Evolutionary conservation across 2,329 filamentous ascomycete genomes (phyloP), one percentile per base, ranked within the genome.

Genomic region (Neonectria neomacrospora): DNA sequence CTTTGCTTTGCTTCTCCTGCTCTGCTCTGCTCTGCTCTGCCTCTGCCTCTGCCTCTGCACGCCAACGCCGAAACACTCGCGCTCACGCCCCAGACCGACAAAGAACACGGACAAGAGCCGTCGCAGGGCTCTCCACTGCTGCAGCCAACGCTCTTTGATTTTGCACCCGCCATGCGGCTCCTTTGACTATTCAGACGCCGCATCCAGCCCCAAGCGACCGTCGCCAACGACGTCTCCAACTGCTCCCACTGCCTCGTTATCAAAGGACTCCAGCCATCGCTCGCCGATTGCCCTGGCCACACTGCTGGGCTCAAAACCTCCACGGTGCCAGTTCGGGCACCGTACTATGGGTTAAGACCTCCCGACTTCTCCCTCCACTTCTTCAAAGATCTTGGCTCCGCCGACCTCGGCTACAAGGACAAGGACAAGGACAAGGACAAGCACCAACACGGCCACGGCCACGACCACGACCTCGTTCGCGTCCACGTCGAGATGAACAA

Each of bases 401-500:
- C 53, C 20, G 45, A 52, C 30, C 30, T 53, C 63, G 51, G 63
- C 37, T 32, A 53, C 61, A 28, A 44, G 32, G 18, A 42, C 39
- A 41, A 55, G 37, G n/a, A 53, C 61, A 28, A 44, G 32, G 18
- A 53, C 61, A 28, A 44, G 32, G 18, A 42, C 39, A 41, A 55
- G 37, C 63, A 39, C 45, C 54, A 61, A 34, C 39, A 42, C 42
- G 39, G 61, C 11, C 28, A 12, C 37, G 16, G 18, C 6, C 16
- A 9, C 37, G 37, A 32, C 30, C 11, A 32, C 30, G 9, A 10
- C 30, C 11, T 5, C 30, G 30, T 32, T 7, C 11, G 11, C 30
- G 30, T 32, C n/a, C 3, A 9, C 54, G 26, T 34, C 58, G 64
- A 62, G 22, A 78, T 76, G 68, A 75, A 73, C 57, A 77, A 71